Base-by-base conservation (phyloP, 2,329 filamentous ascomycete genomes). In the Cadophora gregata region DNA sequence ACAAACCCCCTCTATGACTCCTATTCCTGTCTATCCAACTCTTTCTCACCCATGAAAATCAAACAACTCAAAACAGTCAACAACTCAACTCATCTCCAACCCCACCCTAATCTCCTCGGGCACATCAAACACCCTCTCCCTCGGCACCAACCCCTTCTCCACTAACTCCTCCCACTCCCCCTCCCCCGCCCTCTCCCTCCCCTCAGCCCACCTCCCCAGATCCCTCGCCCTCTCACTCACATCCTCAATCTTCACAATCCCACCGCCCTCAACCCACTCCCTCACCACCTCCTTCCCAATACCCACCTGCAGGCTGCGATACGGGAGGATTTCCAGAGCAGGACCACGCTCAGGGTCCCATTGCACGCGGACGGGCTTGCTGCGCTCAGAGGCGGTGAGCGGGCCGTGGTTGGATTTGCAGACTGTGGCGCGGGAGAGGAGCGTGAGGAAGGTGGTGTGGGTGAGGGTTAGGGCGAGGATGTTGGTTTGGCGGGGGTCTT, bases 341-440 rank as follows among this genome's bases (percentile, higher is more conserved):
- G 82, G 75, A 27, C 80, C 79, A 24, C 88, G 73, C 73, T 90
- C 88, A 0, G 87, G 87, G 75, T 90, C 88, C 87, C 88, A 90
- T 74, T 89, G 87, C 8, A 89, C 80, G n/a, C 83, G 80, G 0
- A 89, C 85, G 16, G 65, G 36, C 62, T 74, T 72, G 71, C 66
- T 72, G 25, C 66, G 73, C 50, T 74, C 67, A 33, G 68, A 72
- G 24, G 59, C 62, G 10, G 53, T 66, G 31, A 74, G 56, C 4
- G 21, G 77, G 73, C 0, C 67, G 75, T 24, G 80, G 76, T 31
- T n/a, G n/a, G n/a, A n/a, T n/a, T n/a, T 81, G 66, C 14, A 79
- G 72, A 8, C 78, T 78, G 45, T 73, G 69, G 70, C 72, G 24
- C 66, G 50, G 24, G 75, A 72, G 1, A 89, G 76, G 2, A 88